Evolutionary conservation across 805 yeast genomes (phyloP).

Genomic region (Millerozyma acaciae): DNA sequence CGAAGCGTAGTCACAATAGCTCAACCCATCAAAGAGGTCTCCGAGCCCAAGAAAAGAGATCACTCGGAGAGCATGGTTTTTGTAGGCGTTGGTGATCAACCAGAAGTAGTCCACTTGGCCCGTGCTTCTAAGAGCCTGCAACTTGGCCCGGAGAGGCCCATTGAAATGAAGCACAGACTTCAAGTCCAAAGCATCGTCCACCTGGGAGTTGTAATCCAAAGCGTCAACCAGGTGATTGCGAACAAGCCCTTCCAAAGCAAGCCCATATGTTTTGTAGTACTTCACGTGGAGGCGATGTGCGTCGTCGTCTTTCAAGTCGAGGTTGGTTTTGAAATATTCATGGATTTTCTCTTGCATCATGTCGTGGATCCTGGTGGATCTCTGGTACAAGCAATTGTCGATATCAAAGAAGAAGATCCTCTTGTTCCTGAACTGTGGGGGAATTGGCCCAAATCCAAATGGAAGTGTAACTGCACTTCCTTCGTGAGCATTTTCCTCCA

Average conservation of each 20-base stretch:
- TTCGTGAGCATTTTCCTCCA: constrained; percentile 10
- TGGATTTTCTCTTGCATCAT: constrained; percentile 86
- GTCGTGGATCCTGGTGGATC: constrained; percentile 74
- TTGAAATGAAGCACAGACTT: constrained; percentile 72
- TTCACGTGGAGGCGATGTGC: constrained; percentile 68
- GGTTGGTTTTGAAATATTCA: constrained; percentile 64
- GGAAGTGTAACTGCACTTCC: constrained; percentile 23
- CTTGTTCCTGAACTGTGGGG: constrained; percentile 17
- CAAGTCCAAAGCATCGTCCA: constrained; percentile 89
- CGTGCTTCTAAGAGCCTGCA: constrained; percentile 39
- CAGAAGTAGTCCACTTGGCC: constrained; percentile 70
- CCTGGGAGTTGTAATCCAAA: constrained; percentile 78
- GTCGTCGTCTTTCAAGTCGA: constrained; percentile 62
- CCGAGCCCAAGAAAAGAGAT: constrained; percentile 78
- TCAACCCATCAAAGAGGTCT: constrained; percentile 91
- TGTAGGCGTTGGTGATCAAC: constrained; percentile 94
- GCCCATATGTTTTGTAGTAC: constrained; percentile 84
- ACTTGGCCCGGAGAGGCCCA: constrained; percentile 47
- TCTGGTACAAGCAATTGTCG: constrained; percentile 83
- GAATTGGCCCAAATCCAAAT: constrained; percentile 34
- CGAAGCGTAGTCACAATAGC: constrained; percentile 80
- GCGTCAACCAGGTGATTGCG: constrained; percentile 74
- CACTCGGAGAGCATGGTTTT: constrained; percentile 82
- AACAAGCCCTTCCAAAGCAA: constrained; percentile 88
- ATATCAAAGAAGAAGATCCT: constrained; percentile 78